Evolutionary conservation across 1,284 basidiomycete genomes (phyloP), one percentile per base, ranked within the genome.

Genomic region (Inonotus obliquus): DNA sequence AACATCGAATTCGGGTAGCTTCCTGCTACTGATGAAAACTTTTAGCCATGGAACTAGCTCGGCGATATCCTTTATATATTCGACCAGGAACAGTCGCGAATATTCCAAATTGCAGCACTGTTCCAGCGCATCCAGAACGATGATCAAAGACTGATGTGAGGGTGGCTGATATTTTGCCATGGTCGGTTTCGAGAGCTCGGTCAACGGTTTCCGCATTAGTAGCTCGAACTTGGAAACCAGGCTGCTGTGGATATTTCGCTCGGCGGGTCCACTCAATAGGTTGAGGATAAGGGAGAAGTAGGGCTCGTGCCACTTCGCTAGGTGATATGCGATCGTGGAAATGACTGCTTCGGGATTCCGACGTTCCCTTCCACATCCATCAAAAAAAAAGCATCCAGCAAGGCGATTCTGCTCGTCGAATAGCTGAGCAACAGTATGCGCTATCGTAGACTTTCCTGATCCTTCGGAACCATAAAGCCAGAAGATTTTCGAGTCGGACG

Each of bases 401-500:
- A 75, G 72, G 45, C 67, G 67, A 9, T 67, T 66, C 2, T 69
- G 62, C 0, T 72, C 63, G n/a, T 69, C 64, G 32, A 69, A 69
- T 23, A 70, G 60, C 51, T 71, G 65, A 49, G 72, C 71, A 5
- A 72, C 62, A 1, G 73, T 72, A 0, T 67, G 73, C 5, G 73
- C 61, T 21, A 74, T 67, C 0, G 74, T 66, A 35, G 70, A 74
- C 64, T 74, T 74, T 11, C 74, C 73, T 10, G 71, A 57, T 11
- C 73, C 73, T 0, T 72, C 71, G 39, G 70, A 67, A 3, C 70
- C 74, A 25, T 72, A 65, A 19, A 74, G 47, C 74, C 72, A 75
- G 29, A 72, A 73, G 4, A 75, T 52, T 17, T 66, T 72, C 9
- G 58, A 53, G n/a, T 53, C n/a, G 4, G 41, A 52, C 11, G 14